Evolutionary conservation across 306 rosid species (phyloP).

Genomic region (Phaseolus lunatus): DNA sequence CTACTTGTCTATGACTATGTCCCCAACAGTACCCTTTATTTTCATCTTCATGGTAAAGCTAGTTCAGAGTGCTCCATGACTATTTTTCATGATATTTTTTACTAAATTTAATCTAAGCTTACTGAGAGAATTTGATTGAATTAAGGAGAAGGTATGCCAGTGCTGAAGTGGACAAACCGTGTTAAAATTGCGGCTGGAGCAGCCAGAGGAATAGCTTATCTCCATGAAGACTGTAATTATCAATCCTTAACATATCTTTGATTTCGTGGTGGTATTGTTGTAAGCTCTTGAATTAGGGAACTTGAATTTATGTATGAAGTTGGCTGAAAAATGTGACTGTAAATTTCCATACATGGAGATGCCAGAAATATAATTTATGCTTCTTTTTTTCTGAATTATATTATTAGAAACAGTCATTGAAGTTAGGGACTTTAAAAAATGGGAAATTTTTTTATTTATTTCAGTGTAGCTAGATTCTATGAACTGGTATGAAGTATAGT

Average conservation of each 20-base stretch:
- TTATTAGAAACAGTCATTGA: neutral
- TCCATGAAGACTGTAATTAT: slow-evolving; percentile 23
- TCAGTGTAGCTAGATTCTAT: neutral
- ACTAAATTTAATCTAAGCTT: neutral
- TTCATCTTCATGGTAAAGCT: slow-evolving; percentile 60
- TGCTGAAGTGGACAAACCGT: slow-evolving; percentile 6
- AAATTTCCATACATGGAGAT: neutral
- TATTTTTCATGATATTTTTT: neutral
- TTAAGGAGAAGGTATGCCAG: slow-evolving; percentile 13
- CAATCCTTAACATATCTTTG: neutral
- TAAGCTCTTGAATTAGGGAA: neutral
- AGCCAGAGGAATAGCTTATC: slow-evolving; percentile 22
- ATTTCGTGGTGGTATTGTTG: neutral
- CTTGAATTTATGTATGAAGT: neutral
- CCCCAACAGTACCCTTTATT: slow-evolving; percentile 64
- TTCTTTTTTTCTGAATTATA: neutral
- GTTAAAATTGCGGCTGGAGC: slow-evolving; percentile 23
- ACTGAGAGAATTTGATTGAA: neutral
- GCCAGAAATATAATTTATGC: neutral
- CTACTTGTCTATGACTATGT: slow-evolving; percentile 45
- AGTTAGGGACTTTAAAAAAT: neutral
- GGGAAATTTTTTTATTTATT: neutral
- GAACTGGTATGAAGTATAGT: neutral
- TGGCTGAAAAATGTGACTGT: neutral
- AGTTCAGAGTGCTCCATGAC: neutral